phyloP scores from a whole-genome alignment of 2,329 filamentous ascomycete genomes.

The Phoma sp. region DNA sequence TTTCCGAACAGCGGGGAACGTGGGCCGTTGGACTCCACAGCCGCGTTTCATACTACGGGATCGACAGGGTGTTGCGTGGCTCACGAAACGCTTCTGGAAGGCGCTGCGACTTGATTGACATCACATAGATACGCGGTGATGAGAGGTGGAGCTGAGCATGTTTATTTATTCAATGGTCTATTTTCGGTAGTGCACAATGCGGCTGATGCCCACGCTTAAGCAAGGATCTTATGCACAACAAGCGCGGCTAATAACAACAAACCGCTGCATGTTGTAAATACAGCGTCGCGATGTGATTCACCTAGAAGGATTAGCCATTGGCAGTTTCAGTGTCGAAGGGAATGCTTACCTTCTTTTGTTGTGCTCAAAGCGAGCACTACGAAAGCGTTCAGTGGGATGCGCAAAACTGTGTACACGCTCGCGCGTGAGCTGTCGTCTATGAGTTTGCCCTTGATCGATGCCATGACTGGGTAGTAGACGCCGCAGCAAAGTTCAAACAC shows the following conservation, averaged over 20 bases:
- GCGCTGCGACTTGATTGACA: background rate
- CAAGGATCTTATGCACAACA: constrained; percentile 35
- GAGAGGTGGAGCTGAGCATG: constrained; percentile 3
- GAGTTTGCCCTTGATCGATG: constrained; percentile 61
- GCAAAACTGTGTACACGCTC: constrained; percentile 64
- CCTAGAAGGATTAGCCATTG: constrained; percentile 27
- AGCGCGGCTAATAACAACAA: constrained; percentile 37
- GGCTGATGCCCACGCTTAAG: constrained; percentile 17
- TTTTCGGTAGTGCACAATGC: constrained; percentile 14
- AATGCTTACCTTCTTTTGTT: constrained; percentile 40
- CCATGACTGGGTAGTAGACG: constrained; percentile 65
- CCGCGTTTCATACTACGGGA: constrained; percentile 15
- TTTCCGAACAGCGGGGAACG: constrained; percentile 21
- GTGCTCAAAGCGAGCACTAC: constrained; percentile 44
- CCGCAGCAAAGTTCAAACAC: constrained; percentile 66
- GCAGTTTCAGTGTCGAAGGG: background rate
- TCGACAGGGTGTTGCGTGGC: constrained; percentile 14
- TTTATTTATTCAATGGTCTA: constrained; percentile 2
- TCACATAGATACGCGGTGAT: constrained; percentile 7
- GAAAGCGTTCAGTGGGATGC: constrained; percentile 63
- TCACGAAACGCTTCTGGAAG: constrained; percentile 13
- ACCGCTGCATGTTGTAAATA: constrained; percentile 42
- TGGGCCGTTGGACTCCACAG: constrained; percentile 11
- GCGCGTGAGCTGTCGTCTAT: constrained; percentile 63
- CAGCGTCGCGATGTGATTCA: constrained; percentile 39